A percentile compares a stretch with the other conserved stretches of the same genome.
Evolutionary conservation across 352 stramenopile genomes (phyloP).

Genomic region (Globisporangium parvum): DNA sequence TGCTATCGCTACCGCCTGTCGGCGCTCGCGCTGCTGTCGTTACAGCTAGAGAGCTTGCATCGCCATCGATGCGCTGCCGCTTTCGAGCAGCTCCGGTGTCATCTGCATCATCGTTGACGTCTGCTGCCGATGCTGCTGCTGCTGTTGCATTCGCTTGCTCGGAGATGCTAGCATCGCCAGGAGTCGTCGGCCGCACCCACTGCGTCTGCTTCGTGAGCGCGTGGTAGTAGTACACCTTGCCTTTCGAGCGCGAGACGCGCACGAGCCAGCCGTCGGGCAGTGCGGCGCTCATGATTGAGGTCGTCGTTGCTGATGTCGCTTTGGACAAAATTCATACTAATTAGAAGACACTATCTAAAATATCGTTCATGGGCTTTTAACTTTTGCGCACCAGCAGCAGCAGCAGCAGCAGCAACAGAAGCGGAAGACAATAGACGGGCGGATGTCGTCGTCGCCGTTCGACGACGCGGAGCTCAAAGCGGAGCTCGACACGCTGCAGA

Average conservation of each 20-base stretch:
- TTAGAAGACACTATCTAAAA: not conserved
- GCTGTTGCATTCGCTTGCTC: not conserved
- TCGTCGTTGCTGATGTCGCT: not conserved
- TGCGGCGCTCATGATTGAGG: conserved; percentile 6
- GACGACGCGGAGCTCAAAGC: not conserved
- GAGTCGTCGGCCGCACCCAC: conserved; percentile 40
- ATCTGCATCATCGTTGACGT: conserved; percentile 2
- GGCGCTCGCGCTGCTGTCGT: too few species aligned
- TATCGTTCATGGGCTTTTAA: not conserved
- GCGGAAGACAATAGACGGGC: not conserved
- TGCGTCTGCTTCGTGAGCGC: conserved; percentile 37
- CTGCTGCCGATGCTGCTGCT: conserved; percentile 2
- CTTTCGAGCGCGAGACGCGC: conserved; percentile 63
- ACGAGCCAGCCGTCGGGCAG: conserved; percentile 54
- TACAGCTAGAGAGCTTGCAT: not conserved
- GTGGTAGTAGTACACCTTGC: conserved; percentile 70
- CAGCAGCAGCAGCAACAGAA: not conserved
- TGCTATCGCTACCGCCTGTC: too few species aligned
- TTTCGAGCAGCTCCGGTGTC: conserved; percentile 11
- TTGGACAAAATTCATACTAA: too few species aligned
- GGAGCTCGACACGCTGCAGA: conserved; percentile 1
- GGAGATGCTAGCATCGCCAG: not conserved
- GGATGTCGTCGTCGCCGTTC: not conserved
- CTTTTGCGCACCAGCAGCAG: not conserved
- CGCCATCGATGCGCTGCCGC: conserved; percentile 15